Conservation (phyloP, 2,329 filamentous ascomycete species). For the Thielaviopsis ethacetica region DNA sequence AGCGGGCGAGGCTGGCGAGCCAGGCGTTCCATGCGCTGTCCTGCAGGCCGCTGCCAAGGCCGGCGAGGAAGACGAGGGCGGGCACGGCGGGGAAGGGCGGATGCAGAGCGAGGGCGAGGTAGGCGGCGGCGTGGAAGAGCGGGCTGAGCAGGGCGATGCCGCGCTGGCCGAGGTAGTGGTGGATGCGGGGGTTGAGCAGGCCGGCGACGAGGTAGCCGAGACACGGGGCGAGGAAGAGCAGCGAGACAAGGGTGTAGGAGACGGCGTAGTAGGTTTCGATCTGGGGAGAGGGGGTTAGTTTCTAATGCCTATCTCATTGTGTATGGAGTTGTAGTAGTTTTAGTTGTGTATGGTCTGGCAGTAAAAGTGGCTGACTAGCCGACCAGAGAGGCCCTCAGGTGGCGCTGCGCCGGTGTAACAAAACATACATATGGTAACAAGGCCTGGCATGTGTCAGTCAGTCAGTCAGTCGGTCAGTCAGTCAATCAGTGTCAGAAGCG, state of each 20-base stretch:
- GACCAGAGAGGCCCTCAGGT: background rate
- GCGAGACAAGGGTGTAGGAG: conserved; percentile 45
- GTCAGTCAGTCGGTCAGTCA: too few relatives aligned
- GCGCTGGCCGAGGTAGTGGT: conserved; percentile 49
- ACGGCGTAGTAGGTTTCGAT: conserved; percentile 37
- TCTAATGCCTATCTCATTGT: background rate
- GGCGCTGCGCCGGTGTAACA: background rate
- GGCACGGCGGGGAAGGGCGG: conserved; percentile 54
- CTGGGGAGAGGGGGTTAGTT: background rate
- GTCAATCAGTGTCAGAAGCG: background rate
- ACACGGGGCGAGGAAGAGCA: conserved; percentile 51
- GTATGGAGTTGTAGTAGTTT: background rate
- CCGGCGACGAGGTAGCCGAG: conserved; percentile 48
- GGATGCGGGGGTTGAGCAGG: conserved; percentile 46
- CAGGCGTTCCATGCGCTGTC: conserved; percentile 44
- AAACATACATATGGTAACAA: too few relatives aligned
- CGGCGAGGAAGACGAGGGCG: conserved; percentile 46
- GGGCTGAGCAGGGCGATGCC: conserved; percentile 54
- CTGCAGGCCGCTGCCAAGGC: conserved; percentile 55
- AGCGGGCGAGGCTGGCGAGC: conserved; percentile 53
- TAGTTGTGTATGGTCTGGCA: too few relatives aligned
- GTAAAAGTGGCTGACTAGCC: background rate
- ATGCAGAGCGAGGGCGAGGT: conserved; percentile 47
- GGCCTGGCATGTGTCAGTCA: too few relatives aligned
- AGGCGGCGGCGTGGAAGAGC: conserved; percentile 44